Evolutionary conservation across 495 filamentous ascomycete genomes (phyloP).

Genomic region (Penicillium canescens): DNA sequence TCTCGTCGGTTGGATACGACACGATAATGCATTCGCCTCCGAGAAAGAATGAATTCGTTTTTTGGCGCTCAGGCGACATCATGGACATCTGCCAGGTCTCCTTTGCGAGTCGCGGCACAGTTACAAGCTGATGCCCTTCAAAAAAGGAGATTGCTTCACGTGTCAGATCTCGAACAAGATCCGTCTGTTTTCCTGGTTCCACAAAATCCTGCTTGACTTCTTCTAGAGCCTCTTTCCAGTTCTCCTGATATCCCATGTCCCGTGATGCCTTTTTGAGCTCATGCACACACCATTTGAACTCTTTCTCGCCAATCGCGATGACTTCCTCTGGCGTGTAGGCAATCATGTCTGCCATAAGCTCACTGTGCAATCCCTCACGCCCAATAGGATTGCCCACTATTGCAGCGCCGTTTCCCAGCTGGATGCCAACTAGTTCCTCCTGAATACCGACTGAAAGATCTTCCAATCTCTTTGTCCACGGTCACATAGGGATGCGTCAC

Average conservation of each 20-base stretch:
- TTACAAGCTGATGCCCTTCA: slow-evolving; percentile 47
- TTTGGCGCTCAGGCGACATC: slow-evolving; percentile 49
- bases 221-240: slow-evolving; percentile 52
- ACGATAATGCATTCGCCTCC: slow-evolving; percentile 49
- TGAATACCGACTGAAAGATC: slow-evolving; percentile 27
- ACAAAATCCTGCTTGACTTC: slow-evolving; percentile 53
- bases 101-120: slow-evolving; percentile 47
- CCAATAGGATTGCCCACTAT: slow-evolving; percentile 55
- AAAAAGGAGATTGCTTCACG: slow-evolving; percentile 22
- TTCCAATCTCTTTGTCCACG: slow-evolving; percentile 29
- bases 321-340: slow-evolving; percentile 46
- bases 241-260: slow-evolving; percentile 21
- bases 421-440: slow-evolving; percentile 41
- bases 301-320: slow-evolving; percentile 40
- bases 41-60: slow-evolving; percentile 54
- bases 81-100: slow-evolving; percentile 53
- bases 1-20: slow-evolving; percentile 48
- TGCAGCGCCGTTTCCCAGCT: slow-evolving; percentile 34
- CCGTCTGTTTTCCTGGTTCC: slow-evolving; percentile 44
- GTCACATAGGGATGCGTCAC: slow-evolving; percentile 34
- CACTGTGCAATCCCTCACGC: slow-evolving; percentile 34
- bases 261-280: slow-evolving; percentile 27
- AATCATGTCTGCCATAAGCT: slow-evolving; percentile 19
- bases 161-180: slow-evolving; percentile 40
- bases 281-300: slow-evolving; percentile 21